phyloP scores from a whole-genome alignment of 2,329 filamentous ascomycete species.

The Xylaria polymorpha region DNA sequence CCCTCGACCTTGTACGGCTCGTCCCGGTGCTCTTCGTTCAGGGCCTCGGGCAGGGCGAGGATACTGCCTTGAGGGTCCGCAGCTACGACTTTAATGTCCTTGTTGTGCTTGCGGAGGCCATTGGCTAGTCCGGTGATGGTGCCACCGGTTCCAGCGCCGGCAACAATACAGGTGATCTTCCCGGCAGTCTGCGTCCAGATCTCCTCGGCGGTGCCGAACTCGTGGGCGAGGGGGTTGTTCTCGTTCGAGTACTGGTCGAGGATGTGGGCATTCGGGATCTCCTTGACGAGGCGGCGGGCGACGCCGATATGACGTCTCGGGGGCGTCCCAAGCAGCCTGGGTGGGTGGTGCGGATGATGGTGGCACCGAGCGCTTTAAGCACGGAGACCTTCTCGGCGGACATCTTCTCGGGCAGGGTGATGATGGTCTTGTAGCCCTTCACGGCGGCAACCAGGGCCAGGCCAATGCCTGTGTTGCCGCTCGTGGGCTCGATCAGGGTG shows the following conservation, averaged over 20 bases:
- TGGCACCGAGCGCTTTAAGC: conserved; percentile 90
- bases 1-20: conserved; percentile 97
- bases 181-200: conserved; percentile 93
- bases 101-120: conserved; percentile 88
- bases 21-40: conserved; percentile 85
- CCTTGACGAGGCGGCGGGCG: conserved; percentile 87
- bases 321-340: conserved; percentile 92
- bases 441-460: conserved; percentile 93
- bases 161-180: conserved; percentile 83
- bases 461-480: conserved; percentile 97
- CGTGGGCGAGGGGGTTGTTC: conserved; percentile 94
- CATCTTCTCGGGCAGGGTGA: conserved; percentile 99
- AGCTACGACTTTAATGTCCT: conserved; percentile 86
- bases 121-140: conserved; percentile 91
- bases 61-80: conserved; percentile 95
- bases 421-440: conserved; percentile 98
- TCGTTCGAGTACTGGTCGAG: conserved; percentile 94
- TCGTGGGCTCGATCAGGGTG: conserved; percentile 97
- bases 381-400: conserved; percentile 98
- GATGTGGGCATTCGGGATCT: conserved; percentile 96
- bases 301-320: conserved; percentile 98
- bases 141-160: conserved; percentile 93
- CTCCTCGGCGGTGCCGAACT: conserved; percentile 93
- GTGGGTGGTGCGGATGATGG: conserved; percentile 98
- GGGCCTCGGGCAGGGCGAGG: conserved; percentile 79